Base-by-base conservation (phyloP, 2,329 filamentous ascomycete genomes). In the Botrytis pseudocinerea region DNA sequence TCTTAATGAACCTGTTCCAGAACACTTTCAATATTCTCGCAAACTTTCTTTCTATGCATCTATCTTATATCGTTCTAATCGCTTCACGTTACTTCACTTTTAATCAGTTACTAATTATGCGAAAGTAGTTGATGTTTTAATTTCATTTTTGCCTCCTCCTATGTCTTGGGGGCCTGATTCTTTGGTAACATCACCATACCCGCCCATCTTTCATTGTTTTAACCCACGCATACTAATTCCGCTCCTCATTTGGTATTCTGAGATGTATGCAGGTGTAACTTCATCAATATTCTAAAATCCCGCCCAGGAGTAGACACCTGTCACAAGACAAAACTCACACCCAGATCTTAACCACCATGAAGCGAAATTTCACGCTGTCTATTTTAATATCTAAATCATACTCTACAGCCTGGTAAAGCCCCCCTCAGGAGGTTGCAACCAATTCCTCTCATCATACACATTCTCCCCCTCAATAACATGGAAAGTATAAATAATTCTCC, bases 401-500 rank as follows among this genome's bases (percentile, higher is more conserved):
- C 46, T 76, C 68, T 68, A 80, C 74, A 81, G 73, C 66, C 76
- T 80, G 7, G 79, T 95, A 80, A 99, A 98, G 0, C 93, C 95
- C 60, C 88, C 88, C 59, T 86, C 85, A 0, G 94, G 92, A 73
- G 95, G 94, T 84, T 98, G 95, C 82, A 99, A 83, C 96, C 96
- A 98, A 83, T 99, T 99, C 83, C 87, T 87, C 83, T 88, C 87
- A 82, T 98, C 96, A 82, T 98, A 99, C 71, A 84, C 85, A 61
- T 90, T 85, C 32, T 92, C 88, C 0, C 92, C 93, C 83, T 98
- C 96, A 79, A 98, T 98, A 73, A 97, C 89, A 84, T 99, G 96
- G 82, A 98, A 99, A 0, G 96, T 98, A 83, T 98, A 99, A 71
- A 98, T 97, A 81, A 96, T 97, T 77, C 95, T 87, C 35, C 95